Evolutionary conservation across 495 filamentous ascomycete genomes (phyloP).

Genomic region (Xylaria telfairii): DNA sequence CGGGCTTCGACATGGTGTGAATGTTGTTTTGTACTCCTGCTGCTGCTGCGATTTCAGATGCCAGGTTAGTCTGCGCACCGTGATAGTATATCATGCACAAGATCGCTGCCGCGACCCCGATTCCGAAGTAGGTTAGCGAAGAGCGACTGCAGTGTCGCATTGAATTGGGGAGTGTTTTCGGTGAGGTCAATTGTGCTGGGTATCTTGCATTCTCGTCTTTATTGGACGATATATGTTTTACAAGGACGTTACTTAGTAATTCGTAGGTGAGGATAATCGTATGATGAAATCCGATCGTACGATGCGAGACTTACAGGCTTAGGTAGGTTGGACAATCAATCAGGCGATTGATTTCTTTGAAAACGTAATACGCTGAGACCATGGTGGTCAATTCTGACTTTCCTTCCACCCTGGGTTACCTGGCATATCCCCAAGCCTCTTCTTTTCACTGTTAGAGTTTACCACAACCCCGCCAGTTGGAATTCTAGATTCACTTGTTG

Average conservation of each 20-base stretch:
- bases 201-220: neutral
- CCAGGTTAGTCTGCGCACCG: constrained; percentile 10
- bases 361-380: neutral
- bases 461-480: neutral
- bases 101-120: constrained; percentile 35
- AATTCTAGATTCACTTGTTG: neutral
- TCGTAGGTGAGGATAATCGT: neutral
- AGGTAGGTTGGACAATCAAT: neutral
- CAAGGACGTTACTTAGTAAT: neutral
- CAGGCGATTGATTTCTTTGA: neutral
- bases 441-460: neutral
- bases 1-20: constrained; percentile 32
- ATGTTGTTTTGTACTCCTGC: neutral
- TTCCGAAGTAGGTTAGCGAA: constrained; percentile 29
- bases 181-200: neutral
- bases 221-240: neutral
- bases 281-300: constrained; percentile 23
- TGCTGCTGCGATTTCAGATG: no score
- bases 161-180: neutral
- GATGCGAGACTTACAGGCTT: constrained; percentile 2
- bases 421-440: neutral
- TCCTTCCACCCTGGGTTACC: neutral
- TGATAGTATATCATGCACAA: constrained; percentile 35
- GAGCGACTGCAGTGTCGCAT: constrained; percentile 29
- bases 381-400: constrained; percentile 6